Percentiles rank a stretch among this genome's conserved stretches.
These are phyloP conservation scores for Coleophoma cylindrospora DNA, from an alignment of 2,329 filamentous ascomycete species.

Conservation along the genomic window DNA sequence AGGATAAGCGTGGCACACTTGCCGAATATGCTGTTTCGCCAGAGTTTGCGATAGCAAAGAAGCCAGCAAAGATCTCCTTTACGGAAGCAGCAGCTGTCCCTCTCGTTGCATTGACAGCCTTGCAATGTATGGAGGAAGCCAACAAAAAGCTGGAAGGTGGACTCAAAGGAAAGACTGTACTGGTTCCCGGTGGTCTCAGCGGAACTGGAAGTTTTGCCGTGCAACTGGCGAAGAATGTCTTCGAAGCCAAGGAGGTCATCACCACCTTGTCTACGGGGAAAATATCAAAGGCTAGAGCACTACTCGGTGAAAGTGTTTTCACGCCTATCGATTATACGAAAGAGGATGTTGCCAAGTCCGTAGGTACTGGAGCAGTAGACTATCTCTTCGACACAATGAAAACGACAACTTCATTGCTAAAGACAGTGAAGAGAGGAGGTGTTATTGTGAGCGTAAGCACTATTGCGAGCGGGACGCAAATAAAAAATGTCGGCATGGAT, in stretches of 20 bases:
- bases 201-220: constrained; percentile 33
- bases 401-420: constrained; percentile 28
- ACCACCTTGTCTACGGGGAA: constrained; percentile 39
- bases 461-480: constrained; percentile 28
- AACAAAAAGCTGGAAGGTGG: constrained; percentile 2
- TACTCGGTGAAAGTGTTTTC: constrained; percentile 34
- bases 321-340: constrained; percentile 35
- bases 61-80: constrained; percentile 32
- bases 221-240: constrained; percentile 39
- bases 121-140: constrained; percentile 20
- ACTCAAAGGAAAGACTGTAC: constrained; percentile 5
- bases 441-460: constrained; percentile 32
- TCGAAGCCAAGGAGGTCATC: constrained; percentile 37
- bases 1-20: constrained; percentile 25
- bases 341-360: constrained; percentile 21
- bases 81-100: constrained; percentile 35
- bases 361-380: constrained; percentile 32
- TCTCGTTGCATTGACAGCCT: constrained; percentile 30
- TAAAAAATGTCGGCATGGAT: constrained; percentile 26
- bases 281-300: constrained; percentile 28
- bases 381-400: constrained; percentile 38
- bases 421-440: constrained; percentile 30
- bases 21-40: constrained; percentile 18
- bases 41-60: constrained; percentile 11
- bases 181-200: constrained; percentile 27